phyloP scores from a whole-genome alignment of 192 early-diverging fungal genomes.

The Allomyces javanicus region DNA sequence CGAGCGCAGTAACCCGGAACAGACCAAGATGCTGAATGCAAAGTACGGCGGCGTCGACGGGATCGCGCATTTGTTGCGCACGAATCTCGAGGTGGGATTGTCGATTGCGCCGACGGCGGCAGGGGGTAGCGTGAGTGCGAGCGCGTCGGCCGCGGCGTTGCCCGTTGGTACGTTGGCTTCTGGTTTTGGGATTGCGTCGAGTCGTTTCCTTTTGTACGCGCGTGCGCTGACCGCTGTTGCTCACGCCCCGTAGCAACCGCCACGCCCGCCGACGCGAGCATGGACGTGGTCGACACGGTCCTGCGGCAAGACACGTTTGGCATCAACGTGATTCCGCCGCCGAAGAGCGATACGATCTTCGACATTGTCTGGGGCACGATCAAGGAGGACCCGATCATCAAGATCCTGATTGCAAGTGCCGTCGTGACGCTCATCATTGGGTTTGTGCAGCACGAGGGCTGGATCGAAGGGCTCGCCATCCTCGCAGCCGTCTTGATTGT shows the following conservation, averaged over 20 bases:
- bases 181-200: too few species aligned
- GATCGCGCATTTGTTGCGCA: conserved; percentile 15
- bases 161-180: too few species aligned
- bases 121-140: too few species aligned
- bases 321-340: conserved; percentile 31
- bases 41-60: conserved; percentile 31
- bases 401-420: conserved; percentile 32
- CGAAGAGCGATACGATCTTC: conserved; percentile 26
- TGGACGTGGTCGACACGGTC: too few species aligned
- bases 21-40: conserved; percentile 15
- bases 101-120: too few species aligned
- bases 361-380: conserved; percentile 30
- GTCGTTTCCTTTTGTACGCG: too few species aligned
- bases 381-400: conserved; percentile 36
- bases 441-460: conserved; percentile 23
- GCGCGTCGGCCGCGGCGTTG: too few species aligned
- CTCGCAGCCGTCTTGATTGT: conserved; percentile 35
- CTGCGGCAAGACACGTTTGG: conserved; percentile 8
- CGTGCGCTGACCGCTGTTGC: too few species aligned
- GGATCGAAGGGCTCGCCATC: conserved; percentile 34
- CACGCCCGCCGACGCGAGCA: too few species aligned
- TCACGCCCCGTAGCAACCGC: too few species aligned
- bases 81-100: background rate
- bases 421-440: conserved; percentile 26
- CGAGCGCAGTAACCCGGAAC: conserved; percentile 13